Base-by-base conservation (phyloP, 441 rosid species). In the Adansonia gregorii region DNA sequence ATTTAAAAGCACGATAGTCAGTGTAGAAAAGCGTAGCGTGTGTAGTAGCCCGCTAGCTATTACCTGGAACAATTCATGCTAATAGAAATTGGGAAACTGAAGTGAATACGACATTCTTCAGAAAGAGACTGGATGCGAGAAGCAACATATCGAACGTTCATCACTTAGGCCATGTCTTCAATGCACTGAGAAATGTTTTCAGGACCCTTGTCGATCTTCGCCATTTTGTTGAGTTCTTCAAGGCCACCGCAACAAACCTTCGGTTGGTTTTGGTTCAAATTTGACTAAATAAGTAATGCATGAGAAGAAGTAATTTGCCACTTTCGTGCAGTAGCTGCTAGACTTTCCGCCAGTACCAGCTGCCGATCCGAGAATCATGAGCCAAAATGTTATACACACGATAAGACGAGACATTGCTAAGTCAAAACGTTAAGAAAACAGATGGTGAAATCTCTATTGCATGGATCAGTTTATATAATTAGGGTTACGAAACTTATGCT, bases 41-140 rank as follows among this genome's bases (percentile, higher is more conserved):
- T 15, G 58, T 4, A 19, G 58, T 52, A 8, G 58, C 58, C 54
- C 39, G 39, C 39, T 3, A 59, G 48, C 4, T 2, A 43, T 82
- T 78, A 85, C 90, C 31, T 80, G 71, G 85, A 82, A 81, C 90
- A 89, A 17, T 87, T 79, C 92, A 87, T 89, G 85, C 80, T 67
- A 15, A 60, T 75, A 17, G 92, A 89, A 63, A 87, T 83, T 22
- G 89, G 91, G 78, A 89, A 89, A 72, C 88, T 88, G 39, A 81
- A 80, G 67, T 76, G 84, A 8, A 74, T 72, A 20, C 45, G 80
- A 79, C 92, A 87, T 14, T 64, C 74, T 12, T 43, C 15, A 31
- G 76, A 79, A 49, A 86, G 88, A 67, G 76, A 71, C 19, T 82
- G 73, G 61, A 91, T 80, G 17, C 75, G 83, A 66, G 84, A 81